Evolutionary conservation across 129 eudicot species (phyloP).

Genomic region (Oenanthe sinensis): DNA sequence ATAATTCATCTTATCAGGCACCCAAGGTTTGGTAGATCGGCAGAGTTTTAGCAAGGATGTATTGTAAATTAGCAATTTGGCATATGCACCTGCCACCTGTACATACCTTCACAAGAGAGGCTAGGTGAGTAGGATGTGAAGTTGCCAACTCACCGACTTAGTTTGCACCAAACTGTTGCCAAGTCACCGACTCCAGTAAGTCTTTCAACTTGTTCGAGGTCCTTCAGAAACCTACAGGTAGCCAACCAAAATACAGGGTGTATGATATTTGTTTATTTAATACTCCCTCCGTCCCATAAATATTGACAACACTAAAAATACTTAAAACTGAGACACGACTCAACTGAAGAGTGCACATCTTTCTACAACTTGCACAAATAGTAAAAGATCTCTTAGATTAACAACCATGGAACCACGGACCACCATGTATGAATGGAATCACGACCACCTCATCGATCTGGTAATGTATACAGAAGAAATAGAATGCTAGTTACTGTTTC

Average conservation of each 20-base stretch:
- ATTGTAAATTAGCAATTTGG: no score
- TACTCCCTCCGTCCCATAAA: no score
- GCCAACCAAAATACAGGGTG: slow-evolving; percentile 11
- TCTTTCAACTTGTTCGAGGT: slow-evolving; percentile 90
- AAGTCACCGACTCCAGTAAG: slow-evolving; percentile 39
- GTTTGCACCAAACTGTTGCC: slow-evolving; percentile 35
- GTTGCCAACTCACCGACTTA: slow-evolving; percentile 24
- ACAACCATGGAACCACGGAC: slow-evolving; percentile 77
- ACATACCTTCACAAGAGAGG: background rate
- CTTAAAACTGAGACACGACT: background rate
- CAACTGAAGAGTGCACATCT: background rate
- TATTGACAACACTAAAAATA: background rate
- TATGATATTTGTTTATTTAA: background rate
- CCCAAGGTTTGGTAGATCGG: no score
- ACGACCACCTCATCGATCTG: slow-evolving; percentile 24
- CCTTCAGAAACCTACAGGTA: slow-evolving; percentile 58
- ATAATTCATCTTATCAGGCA: no score
- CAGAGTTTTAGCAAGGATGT: no score
- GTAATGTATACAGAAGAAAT: no score
- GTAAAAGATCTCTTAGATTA: slow-evolving; percentile 67
- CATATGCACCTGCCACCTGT: background rate
- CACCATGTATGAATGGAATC: slow-evolving; percentile 53
- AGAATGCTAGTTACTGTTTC: no score
- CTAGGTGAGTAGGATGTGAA: background rate
- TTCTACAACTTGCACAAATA: background rate